Evolutionary conservation across 1,284 basidiomycete species (phyloP), one percentile per base, ranked within the genome.

Genomic region (Tausonia pullulans): DNA sequence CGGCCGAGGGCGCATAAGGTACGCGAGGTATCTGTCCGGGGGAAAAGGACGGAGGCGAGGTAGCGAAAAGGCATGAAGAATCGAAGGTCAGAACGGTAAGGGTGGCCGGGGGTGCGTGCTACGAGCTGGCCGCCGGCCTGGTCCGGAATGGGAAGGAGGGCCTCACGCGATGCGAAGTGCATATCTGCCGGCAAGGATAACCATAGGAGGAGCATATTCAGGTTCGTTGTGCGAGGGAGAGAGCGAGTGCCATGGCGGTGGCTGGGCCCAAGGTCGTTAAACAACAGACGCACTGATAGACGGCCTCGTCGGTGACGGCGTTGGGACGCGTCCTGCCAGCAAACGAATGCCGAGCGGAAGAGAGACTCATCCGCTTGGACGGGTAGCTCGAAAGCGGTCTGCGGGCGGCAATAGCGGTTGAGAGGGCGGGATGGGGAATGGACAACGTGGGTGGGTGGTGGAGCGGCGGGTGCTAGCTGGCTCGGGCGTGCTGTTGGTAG

Each of bases 101-200:
- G 13, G 59, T 61, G 67, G 67, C 58, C 62, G 52, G 54, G 41
- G 41, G 11, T n/a, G 39, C 43, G n/a, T 44, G 14, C 48, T 44
- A 58, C 11, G 14, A 8, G 46, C 39, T 50, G 11, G 5, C 49
- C 8, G 41, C n/a, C 52, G 27, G 27, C 27, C 27, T 27, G 27
- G 27, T 27, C 27, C 43, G 40, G 39, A 27, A 44, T 27, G 57
- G 55, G 45, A 55, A 57, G 44, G 50, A 14, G 45, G 44, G 27
- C 68, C 85, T 78, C 74, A 90, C 88, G 85, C 84, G 77, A 87
- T 84, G 68, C 88, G 84, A 60, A 90, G 79, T 45, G 81, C 81
- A 81, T 87, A 87, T 69, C 88, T 90, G 69, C 8, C 65, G 56
- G 14, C n/a, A 39, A 39, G 58, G 40, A 51, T 59, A 54, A 7